Conservation (phyloP, 2,329 filamentous ascomycete genomes). For the Emergomyces orientalis region DNA sequence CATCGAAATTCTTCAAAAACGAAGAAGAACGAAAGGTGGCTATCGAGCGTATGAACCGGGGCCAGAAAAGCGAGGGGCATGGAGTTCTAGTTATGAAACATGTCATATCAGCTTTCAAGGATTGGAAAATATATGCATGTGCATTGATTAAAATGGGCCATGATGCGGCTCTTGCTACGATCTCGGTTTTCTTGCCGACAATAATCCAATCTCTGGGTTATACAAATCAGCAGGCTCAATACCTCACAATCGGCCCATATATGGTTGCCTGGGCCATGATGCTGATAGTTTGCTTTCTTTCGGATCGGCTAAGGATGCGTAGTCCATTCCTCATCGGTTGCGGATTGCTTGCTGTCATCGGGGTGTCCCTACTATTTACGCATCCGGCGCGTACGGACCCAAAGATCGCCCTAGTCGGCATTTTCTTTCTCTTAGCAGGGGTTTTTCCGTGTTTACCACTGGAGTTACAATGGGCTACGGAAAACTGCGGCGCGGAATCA, state of each 20-base stretch:
- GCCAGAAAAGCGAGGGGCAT: slow-evolving; percentile 14
- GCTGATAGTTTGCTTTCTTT: slow-evolving; percentile 19
- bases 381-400: slow-evolving; percentile 12
- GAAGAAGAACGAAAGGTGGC: slow-evolving; percentile 13
- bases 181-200: slow-evolving; percentile 12
- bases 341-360: neutral
- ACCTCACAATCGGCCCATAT: slow-evolving; percentile 25
- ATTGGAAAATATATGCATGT: slow-evolving; percentile 15
- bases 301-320: slow-evolving; percentile 21
- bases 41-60: slow-evolving; percentile 15
- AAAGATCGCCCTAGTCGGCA: slow-evolving; percentile 11
- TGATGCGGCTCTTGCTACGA: slow-evolving; percentile 11
- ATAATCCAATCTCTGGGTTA: slow-evolving; percentile 23
- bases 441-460: slow-evolving; percentile 15
- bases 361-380: slow-evolving; percentile 8
- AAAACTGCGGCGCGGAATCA: slow-evolving; percentile 14
- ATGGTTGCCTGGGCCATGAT: slow-evolving; percentile 13
- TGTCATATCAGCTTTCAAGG: slow-evolving; percentile 14
- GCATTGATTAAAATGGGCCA: slow-evolving; percentile 15
- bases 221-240: slow-evolving; percentile 21
- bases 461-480: slow-evolving; percentile 14
- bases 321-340: slow-evolving; percentile 15
- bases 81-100: slow-evolving; percentile 12
- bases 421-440: slow-evolving; percentile 14
- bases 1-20: slow-evolving; percentile 13